These are phyloP conservation scores for Talaromyces islandicus DNA, from an alignment of 2,329 filamentous ascomycete species.

Conservation along the genomic window DNA sequence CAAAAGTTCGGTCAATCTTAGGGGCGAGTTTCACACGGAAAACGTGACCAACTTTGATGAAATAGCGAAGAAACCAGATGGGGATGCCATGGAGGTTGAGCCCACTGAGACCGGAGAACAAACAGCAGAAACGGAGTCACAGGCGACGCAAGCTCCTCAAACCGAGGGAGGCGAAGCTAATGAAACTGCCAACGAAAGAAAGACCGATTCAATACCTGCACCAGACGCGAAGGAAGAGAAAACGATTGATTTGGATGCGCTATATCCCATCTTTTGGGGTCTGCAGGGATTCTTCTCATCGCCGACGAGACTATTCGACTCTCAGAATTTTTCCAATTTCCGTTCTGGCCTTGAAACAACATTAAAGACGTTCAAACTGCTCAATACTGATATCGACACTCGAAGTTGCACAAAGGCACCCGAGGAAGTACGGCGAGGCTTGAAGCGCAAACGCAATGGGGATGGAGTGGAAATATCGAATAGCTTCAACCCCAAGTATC, in stretches of 20 bases:
- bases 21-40: conserved; percentile 92
- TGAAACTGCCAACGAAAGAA: conserved; percentile 7
- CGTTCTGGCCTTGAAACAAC: conserved; percentile 58
- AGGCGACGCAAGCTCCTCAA: conserved; percentile 22
- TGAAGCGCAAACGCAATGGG: conserved; percentile 64
- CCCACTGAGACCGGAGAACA: conserved; percentile 30
- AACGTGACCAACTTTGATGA: conserved; percentile 85
- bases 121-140: conserved; percentile 27
- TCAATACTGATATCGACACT: conserved; percentile 64
- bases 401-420: conserved; percentile 50
- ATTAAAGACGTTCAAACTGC: conserved; percentile 67
- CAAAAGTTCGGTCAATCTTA: conserved; percentile 92
- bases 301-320: conserved; percentile 73
- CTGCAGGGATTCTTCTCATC: conserved; percentile 89
- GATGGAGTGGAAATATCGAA: conserved; percentile 60
- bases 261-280: conserved; percentile 93
- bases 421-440: conserved; percentile 59
- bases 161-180: conserved; percentile 12
- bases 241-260: conserved; percentile 60
- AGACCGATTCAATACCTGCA: background rate
- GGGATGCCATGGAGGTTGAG: conserved; percentile 59
- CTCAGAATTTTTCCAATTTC: conserved; percentile 60
- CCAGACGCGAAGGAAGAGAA: conserved; percentile 15
- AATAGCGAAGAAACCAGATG: conserved; percentile 32
- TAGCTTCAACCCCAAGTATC: conserved; percentile 93